Evolutionary conservation across 805 yeast genomes (phyloP).

Genomic region (Wickerhamiella kurtzmanii): DNA sequence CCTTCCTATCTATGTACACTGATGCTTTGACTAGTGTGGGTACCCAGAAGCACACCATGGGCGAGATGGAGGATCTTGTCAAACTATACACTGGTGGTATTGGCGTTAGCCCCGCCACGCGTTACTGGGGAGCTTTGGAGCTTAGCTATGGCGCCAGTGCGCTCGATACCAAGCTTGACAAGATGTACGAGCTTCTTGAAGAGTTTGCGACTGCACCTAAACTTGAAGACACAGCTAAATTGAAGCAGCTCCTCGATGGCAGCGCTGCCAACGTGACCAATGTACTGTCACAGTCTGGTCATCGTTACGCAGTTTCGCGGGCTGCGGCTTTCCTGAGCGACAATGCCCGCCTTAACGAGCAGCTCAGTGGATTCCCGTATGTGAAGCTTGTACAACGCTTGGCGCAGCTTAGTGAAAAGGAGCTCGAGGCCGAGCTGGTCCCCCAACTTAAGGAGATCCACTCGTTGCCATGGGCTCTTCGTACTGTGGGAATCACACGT

Average conservation of each 20-base stretch:
- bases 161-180: conserved; percentile 45
- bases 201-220: conserved; percentile 60
- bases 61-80: conserved; percentile 73
- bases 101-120: conserved; percentile 32
- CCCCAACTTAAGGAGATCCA: conserved; percentile 39
- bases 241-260: conserved; percentile 58
- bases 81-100: conserved; percentile 78
- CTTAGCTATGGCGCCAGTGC: conserved; percentile 15
- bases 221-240: conserved; percentile 51
- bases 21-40: conserved; percentile 79
- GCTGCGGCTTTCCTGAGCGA: conserved; percentile 53
- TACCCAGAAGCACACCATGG: conserved; percentile 56
- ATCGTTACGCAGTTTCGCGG: conserved; percentile 58
- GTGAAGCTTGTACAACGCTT: conserved; percentile 54
- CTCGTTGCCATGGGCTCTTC: conserved; percentile 13
- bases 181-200: conserved; percentile 51
- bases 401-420: conserved; percentile 38
- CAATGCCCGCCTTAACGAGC: conserved; percentile 45
- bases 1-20: conserved; percentile 62
- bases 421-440: conserved; percentile 39
- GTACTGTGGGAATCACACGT: conserved; percentile 20
- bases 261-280: conserved; percentile 67
- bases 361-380: conserved; percentile 63
- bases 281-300: conserved; percentile 76
- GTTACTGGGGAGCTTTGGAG: conserved; percentile 11